Percentiles rank a stretch among this genome's conserved stretches.
phyloP scores from a whole-genome alignment of 495 filamentous ascomycete species.

The Parathielavia hyrcaniae region DNA sequence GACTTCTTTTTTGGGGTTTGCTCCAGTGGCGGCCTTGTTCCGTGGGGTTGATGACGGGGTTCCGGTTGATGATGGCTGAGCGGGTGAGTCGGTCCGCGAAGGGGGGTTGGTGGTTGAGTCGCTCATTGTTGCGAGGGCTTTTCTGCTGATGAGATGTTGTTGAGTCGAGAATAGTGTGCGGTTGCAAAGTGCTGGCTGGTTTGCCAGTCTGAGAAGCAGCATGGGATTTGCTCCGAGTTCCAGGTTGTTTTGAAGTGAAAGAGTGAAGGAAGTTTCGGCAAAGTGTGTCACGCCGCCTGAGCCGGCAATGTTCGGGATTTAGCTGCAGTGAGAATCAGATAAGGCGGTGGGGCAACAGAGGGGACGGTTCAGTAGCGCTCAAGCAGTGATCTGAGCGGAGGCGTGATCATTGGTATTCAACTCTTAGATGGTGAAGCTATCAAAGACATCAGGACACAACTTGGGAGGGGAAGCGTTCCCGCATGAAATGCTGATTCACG shows the following conservation, averaged over 20 bases:
- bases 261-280: neutral
- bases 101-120: slow-evolving; percentile 1
- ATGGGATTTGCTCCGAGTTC: neutral
- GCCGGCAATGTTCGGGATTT: neutral
- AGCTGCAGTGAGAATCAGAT: neutral
- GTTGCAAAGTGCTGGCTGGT: neutral
- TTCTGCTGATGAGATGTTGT: neutral
- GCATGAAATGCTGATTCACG: too few species aligned
- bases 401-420: neutral
- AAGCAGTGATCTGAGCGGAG: neutral
- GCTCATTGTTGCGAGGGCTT: slow-evolving; percentile 8
- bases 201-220: neutral
- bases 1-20: slow-evolving; percentile 35
- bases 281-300: neutral
- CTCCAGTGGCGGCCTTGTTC: neutral
- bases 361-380: too few species aligned
- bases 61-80: neutral
- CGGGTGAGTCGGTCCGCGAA: slow-evolving; percentile 6
- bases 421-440: too few species aligned
- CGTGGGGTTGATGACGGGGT: slow-evolving; percentile 8
- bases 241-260: neutral
- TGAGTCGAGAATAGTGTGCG: neutral
- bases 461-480: too few species aligned
- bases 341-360: neutral
- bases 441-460: too few species aligned